These are phyloP conservation scores for Colletotrichum siamense DNA, from an alignment of 2,329 filamentous ascomycete genomes.

Conservation along the genomic window DNA sequence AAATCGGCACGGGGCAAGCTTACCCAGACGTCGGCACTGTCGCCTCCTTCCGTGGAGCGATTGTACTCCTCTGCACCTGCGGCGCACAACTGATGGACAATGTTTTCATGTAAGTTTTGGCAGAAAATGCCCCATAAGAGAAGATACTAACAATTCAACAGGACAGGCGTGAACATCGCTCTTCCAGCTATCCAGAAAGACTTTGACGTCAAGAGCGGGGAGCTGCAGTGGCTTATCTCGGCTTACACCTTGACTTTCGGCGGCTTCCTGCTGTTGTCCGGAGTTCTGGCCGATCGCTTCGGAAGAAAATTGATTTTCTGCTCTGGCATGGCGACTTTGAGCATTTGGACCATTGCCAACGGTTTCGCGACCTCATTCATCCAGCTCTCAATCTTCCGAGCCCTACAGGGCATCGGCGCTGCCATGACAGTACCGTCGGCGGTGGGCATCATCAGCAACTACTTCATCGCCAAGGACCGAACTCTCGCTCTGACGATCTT, in stretches of 20 bases:
- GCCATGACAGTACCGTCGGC: conserved; percentile 87
- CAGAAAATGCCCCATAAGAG: not conserved
- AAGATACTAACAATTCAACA: not conserved
- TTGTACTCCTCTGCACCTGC: conserved; percentile 7
- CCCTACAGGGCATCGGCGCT: conserved; percentile 7
- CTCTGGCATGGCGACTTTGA: conserved; percentile 10
- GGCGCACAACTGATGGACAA: conserved; percentile 8
- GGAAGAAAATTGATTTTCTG: conserved; percentile 16
- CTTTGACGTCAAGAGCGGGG: not conserved
- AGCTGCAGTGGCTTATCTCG: conserved; percentile 15
- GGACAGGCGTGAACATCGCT: conserved; percentile 2
- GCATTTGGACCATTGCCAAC: conserved; percentile 9
- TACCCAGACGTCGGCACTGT: conserved; percentile 12
- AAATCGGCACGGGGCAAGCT: conserved; percentile 1
- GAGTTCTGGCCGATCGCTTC: conserved; percentile 13
- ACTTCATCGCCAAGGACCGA: conserved; percentile 6
- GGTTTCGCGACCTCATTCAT: conserved; percentile 9
- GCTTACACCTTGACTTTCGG: conserved; percentile 17
- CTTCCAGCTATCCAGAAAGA: conserved; percentile 10
- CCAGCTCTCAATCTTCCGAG: conserved; percentile 12
- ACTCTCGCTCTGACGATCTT: conserved; percentile 13
- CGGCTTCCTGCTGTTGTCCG: conserved; percentile 3
- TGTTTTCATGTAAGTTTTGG: not conserved
- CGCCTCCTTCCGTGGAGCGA: conserved; percentile 1
- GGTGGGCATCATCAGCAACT: conserved; percentile 62